phyloP scores from a whole-genome alignment of 208 protist species.

The Naegleria fowleri region DNA sequence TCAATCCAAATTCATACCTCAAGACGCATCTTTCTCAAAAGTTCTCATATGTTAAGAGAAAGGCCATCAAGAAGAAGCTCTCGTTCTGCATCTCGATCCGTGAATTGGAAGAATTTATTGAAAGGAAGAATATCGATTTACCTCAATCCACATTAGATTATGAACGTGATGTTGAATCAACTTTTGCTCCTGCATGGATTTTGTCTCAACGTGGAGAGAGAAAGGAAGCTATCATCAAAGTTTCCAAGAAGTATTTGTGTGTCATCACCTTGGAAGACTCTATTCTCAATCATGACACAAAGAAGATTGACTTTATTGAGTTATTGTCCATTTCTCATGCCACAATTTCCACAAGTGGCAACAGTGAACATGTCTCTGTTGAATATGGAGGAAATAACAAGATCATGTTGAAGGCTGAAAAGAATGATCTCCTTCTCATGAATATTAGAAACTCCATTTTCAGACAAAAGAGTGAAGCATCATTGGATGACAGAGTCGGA shows the following conservation, averaged over 20 bases:
- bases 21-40: background rate
- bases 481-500: background rate
- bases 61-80: background rate
- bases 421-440: background rate
- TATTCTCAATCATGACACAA: background rate
- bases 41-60: background rate
- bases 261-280: background rate
- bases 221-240: background rate
- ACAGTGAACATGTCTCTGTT: background rate
- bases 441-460: background rate
- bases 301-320: conserved; percentile 15
- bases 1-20: conserved; percentile 13
- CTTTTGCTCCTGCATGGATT: background rate
- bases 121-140: background rate
- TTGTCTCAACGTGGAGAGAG: background rate
- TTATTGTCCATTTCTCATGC: background rate
- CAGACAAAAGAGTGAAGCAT: background rate
- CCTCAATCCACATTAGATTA: background rate
- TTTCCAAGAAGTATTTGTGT: background rate
- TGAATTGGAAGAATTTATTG: conserved; percentile 9
- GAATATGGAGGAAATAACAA: background rate
- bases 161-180: background rate
- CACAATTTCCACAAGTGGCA: background rate
- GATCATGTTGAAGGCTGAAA: background rate
- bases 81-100: background rate